These are phyloP conservation scores for Phytophthora pistaciae DNA, from an alignment of 352 stramenopile genomes.

Conservation along the genomic window DNA sequence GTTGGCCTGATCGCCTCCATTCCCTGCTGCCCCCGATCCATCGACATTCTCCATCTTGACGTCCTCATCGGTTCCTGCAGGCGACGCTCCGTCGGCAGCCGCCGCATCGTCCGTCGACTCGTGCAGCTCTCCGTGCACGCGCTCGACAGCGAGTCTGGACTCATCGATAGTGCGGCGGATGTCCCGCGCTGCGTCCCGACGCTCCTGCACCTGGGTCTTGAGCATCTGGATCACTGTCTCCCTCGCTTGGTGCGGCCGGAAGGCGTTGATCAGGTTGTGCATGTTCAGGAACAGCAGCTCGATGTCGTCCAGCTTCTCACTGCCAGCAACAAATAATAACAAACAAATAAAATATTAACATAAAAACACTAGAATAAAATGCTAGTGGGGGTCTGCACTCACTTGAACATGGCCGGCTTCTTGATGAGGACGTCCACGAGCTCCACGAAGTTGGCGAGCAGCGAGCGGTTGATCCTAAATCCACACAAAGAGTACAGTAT, in stretches of 20 bases:
- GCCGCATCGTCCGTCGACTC: slow-evolving; percentile 54
- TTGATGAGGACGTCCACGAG: slow-evolving; percentile 87
- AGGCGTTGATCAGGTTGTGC: slow-evolving; percentile 92
- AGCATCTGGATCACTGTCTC: slow-evolving; percentile 90
- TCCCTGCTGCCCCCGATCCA: slow-evolving; percentile 14
- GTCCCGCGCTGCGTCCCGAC: slow-evolving; percentile 72
- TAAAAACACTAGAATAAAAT: neutral
- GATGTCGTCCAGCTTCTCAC: slow-evolving; percentile 86
- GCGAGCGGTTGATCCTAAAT: slow-evolving; percentile 80
- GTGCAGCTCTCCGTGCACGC: slow-evolving; percentile 68
- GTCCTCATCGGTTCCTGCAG: slow-evolving; percentile 36
- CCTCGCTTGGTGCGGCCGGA: slow-evolving; percentile 85
- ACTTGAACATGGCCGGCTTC: slow-evolving; percentile 86
- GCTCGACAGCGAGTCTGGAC: slow-evolving; percentile 66
- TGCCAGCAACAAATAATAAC: slow-evolving; percentile 27
- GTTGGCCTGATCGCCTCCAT: slow-evolving; percentile 13
- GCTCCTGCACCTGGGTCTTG: slow-evolving; percentile 78
- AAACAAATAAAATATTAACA: slow-evolving; percentile 4
- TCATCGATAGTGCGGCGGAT: slow-evolving; percentile 83
- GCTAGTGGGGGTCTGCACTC: slow-evolving; percentile 15
- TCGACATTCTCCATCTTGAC: slow-evolving; percentile 67
- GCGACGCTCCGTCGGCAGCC: slow-evolving; percentile 18
- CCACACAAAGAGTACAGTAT: neutral
- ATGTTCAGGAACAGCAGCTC: slow-evolving; percentile 91
- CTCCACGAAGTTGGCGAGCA: slow-evolving; percentile 87